These are phyloP conservation scores for Talaromyces proteolyticus DNA, from an alignment of 495 filamentous ascomycete species.

Conservation along the genomic window DNA sequence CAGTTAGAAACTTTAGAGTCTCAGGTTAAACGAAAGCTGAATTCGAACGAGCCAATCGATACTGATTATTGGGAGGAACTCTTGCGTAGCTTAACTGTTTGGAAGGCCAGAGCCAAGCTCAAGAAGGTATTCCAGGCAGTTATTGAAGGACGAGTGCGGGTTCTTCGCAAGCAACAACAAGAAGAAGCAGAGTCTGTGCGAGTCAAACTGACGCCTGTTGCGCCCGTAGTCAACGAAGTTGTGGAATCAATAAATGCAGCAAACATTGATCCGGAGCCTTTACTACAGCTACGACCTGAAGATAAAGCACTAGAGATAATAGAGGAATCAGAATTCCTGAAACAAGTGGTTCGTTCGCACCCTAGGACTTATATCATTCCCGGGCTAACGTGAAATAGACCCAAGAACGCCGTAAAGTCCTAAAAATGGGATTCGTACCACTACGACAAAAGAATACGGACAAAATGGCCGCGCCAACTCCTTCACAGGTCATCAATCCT, in stretches of 20 bases:
- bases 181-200: conserved; percentile 61
- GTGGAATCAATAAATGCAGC: conserved; percentile 1
- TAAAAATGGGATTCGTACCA: conserved; percentile 67
- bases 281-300: conserved; percentile 60
- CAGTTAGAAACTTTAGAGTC: conserved; percentile 78
- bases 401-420: conserved; percentile 56
- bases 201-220: conserved; percentile 47
- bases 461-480: conserved; percentile 33
- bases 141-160: conserved; percentile 64
- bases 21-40: conserved; percentile 77
- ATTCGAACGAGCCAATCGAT: conserved; percentile 88
- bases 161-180: conserved; percentile 60
- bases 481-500: conserved; percentile 22
- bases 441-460: conserved; percentile 46
- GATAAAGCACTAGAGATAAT: conserved; percentile 59
- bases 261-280: conserved; percentile 62
- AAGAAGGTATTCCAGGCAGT: conserved; percentile 75
- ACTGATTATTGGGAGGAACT: conserved; percentile 97
- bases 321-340: conserved; percentile 57
- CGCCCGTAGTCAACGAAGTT: conserved; percentile 15
- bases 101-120: conserved; percentile 86
- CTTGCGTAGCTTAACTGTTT: conserved; percentile 74
- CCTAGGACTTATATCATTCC: conserved; percentile 6
- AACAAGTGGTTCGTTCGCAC: conserved; percentile 43
- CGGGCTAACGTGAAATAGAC: conserved; percentile 26